phyloP scores from a whole-genome alignment of 371 early-diverging fungal species.

The Mucor plumbeus region DNA sequence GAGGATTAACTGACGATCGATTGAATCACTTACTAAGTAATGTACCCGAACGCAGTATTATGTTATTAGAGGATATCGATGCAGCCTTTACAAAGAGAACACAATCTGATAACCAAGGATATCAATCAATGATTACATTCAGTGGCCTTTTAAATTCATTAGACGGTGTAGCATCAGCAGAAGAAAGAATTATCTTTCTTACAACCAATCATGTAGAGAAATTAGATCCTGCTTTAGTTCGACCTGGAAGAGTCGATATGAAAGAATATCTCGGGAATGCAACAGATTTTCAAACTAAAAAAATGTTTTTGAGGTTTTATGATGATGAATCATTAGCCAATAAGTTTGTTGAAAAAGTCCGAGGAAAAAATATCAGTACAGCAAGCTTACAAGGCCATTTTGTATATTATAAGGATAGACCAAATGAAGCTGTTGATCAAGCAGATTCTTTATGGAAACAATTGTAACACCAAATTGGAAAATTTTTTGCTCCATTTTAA shows the following conservation, averaged over 20 bases:
- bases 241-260: slow-evolving; percentile 98
- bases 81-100: slow-evolving; percentile 90
- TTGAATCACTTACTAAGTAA: slow-evolving; percentile 92
- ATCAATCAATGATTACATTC: slow-evolving; percentile 97
- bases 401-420: slow-evolving; percentile 83
- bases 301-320: slow-evolving; percentile 93
- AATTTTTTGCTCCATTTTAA: slow-evolving; percentile 2
- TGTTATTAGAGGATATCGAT: slow-evolving; percentile 99
- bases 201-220: slow-evolving; percentile 98
- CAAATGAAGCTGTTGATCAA: slow-evolving; percentile 70
- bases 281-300: slow-evolving; percentile 72
- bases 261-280: slow-evolving; percentile 92
- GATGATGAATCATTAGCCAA: slow-evolving; percentile 67
- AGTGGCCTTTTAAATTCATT: slow-evolving; percentile 98
- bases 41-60: slow-evolving; percentile 93
- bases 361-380: slow-evolving; percentile 68
- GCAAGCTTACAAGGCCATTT: slow-evolving; percentile 96
- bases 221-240: slow-evolving; percentile 96
- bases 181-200: slow-evolving; percentile 98
- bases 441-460: slow-evolving; percentile 44
- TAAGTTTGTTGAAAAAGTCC: slow-evolving; percentile 67
- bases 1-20: slow-evolving; percentile 95
- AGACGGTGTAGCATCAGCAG: slow-evolving; percentile 98
- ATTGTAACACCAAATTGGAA: slow-evolving; percentile 9
- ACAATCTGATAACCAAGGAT: slow-evolving; percentile 68